Evolutionary conservation across 306 rosid genomes (phyloP).

Genomic region (Fragaria vesca): DNA sequence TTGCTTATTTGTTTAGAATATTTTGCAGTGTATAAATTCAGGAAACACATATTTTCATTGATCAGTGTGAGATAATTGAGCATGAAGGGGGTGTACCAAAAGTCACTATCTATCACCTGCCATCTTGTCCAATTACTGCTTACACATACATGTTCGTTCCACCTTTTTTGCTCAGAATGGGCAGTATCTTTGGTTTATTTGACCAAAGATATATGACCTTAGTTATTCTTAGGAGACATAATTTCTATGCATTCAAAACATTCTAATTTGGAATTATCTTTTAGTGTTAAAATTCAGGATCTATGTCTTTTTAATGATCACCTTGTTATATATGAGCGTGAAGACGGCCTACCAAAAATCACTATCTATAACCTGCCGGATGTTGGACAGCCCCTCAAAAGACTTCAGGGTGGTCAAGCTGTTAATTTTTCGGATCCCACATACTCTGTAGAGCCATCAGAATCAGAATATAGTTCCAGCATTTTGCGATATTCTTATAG

Average conservation of each 20-base stretch:
- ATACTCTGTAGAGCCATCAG: constrained; percentile 53
- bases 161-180: neutral
- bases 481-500: constrained; percentile 74
- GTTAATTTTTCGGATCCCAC: constrained; percentile 74
- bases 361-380: constrained; percentile 66
- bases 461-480: constrained; percentile 67
- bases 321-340: constrained; percentile 69
- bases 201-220: neutral
- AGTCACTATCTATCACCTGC: neutral
- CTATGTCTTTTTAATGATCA: constrained; percentile 67
- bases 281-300: constrained; percentile 79
- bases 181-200: neutral
- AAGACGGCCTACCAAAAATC: constrained; percentile 77
- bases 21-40: neutral
- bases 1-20: neutral
- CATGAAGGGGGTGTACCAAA: neutral
- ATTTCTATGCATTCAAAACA: constrained; percentile 33
- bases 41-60: neutral
- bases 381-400: constrained; percentile 58
- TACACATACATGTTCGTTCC: neutral
- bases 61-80: neutral
- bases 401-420: constrained; percentile 55
- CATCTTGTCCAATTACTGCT: constrained; percentile 8
- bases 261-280: constrained; percentile 33
- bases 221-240: neutral